These are phyloP conservation scores for Hydrangea macrophylla DNA, from an alignment of 148 eudicot genomes.

Conservation along the genomic window DNA sequence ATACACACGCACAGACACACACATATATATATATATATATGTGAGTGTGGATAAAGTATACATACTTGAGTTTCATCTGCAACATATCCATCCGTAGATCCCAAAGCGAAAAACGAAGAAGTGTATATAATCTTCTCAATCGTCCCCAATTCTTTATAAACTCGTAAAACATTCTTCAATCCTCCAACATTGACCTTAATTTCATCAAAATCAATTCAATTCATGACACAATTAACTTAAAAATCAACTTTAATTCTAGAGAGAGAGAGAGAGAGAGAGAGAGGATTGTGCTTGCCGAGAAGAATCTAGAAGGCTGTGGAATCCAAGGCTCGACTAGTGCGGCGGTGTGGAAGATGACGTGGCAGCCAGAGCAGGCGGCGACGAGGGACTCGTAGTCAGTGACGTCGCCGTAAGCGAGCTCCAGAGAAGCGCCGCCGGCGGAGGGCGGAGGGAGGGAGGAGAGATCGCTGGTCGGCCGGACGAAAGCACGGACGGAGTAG, in stretches of 20 bases:
- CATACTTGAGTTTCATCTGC: slow-evolving; percentile 80
- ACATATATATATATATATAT: no score
- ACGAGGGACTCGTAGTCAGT: slow-evolving; percentile 62
- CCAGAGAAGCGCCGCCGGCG: slow-evolving; percentile 24
- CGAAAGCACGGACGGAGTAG: slow-evolving; percentile 76
- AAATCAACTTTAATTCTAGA: neutral
- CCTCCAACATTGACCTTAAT: slow-evolving; percentile 92
- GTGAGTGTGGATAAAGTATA: neutral
- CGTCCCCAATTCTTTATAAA: slow-evolving; percentile 43
- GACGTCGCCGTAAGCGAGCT: slow-evolving; percentile 70
- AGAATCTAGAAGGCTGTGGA: slow-evolving; percentile 64
- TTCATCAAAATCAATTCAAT: no score
- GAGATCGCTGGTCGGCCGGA: slow-evolving; percentile 62
- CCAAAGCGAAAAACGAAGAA: slow-evolving; percentile 87
- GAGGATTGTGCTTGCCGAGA: slow-evolving; percentile 26
- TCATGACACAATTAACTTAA: neutral
- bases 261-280: neutral
- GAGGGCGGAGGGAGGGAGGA: slow-evolving; percentile 48
- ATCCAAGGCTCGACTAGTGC: slow-evolving; percentile 96
- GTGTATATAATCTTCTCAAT: slow-evolving; percentile 81
- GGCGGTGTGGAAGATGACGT: slow-evolving; percentile 70
- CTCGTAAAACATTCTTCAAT: slow-evolving; percentile 72
- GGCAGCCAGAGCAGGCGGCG: slow-evolving; percentile 60
- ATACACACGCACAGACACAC: no score
- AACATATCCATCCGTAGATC: slow-evolving; percentile 66